Conservation (phyloP, 345 rosid species). For the Noccaea bulbosa region DNA sequence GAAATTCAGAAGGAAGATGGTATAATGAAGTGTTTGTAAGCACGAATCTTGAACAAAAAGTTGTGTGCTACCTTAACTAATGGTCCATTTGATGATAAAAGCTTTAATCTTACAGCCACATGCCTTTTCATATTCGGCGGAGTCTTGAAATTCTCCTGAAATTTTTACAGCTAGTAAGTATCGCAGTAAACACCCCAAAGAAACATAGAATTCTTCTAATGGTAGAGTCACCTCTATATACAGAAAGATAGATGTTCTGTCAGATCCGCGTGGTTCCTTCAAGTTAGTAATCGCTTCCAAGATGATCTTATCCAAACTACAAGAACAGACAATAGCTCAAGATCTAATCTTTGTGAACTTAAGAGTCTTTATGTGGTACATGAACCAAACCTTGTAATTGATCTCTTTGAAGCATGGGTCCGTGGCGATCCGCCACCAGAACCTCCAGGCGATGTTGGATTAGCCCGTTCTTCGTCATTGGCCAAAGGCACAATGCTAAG, state of each 20-base stretch:
- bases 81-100: slow-evolving; percentile 72
- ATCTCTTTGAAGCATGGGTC: slow-evolving; percentile 57
- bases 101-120: slow-evolving; percentile 75
- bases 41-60: slow-evolving; percentile 2
- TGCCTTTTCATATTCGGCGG: slow-evolving; percentile 76
- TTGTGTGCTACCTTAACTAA: slow-evolving; percentile 69
- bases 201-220: slow-evolving; percentile 11
- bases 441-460: slow-evolving; percentile 63
- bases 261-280: slow-evolving; percentile 88
- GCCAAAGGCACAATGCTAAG: slow-evolving; percentile 43
- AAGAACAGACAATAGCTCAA: slow-evolving; percentile 35
- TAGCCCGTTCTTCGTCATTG: slow-evolving; percentile 58
- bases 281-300: slow-evolving; percentile 75
- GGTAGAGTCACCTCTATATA: slow-evolving; percentile 73
- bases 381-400: slow-evolving; percentile 60
- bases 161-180: slow-evolving; percentile 34
- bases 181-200: slow-evolving; percentile 6
- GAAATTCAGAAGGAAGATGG: slow-evolving; percentile 14
- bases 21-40: background rate
- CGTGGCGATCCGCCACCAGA: slow-evolving; percentile 48
- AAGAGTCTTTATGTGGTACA: slow-evolving; percentile 2
- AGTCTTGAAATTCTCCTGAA: slow-evolving; percentile 75
- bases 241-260: slow-evolving; percentile 70
- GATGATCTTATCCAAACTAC: slow-evolving; percentile 81
- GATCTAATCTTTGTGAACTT: slow-evolving; percentile 20